phyloP scores from a whole-genome alignment of 208 protist genomes.

The Borovskyia barvae region DNA sequence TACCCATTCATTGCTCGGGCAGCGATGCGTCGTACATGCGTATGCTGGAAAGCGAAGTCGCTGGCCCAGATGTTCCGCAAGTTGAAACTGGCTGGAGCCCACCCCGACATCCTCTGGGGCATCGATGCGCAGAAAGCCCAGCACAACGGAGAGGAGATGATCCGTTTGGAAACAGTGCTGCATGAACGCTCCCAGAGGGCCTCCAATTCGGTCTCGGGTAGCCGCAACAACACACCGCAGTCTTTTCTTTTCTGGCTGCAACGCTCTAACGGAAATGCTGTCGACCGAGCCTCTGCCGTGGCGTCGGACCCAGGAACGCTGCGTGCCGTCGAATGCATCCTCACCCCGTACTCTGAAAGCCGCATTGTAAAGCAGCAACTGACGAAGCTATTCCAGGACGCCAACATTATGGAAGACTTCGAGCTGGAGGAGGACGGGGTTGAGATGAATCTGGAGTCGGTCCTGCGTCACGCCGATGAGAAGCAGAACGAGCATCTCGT shows the following conservation, averaged over 20 bases:
- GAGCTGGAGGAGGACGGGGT: constrained; percentile 39
- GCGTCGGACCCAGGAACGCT: constrained; percentile 10
- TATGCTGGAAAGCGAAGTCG: constrained; percentile 46
- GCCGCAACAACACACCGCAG: constrained; percentile 30
- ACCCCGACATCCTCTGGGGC: constrained; percentile 81
- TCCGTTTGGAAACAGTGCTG: constrained; percentile 78
- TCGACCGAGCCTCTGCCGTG: not conserved
- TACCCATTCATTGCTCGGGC: too few relatives aligned
- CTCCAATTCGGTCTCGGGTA: not conserved
- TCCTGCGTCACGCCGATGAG: constrained; percentile 66
- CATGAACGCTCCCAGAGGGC: constrained; percentile 37
- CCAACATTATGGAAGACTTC: constrained; percentile 72
- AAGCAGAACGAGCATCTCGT: constrained; percentile 66
- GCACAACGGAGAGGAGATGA: constrained; percentile 88
- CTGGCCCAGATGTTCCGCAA: constrained; percentile 83
- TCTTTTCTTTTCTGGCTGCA: constrained; percentile 73
- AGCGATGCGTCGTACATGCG: constrained; percentile 7
- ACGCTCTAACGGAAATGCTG: not conserved
- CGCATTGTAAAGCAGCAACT: constrained; percentile 69
- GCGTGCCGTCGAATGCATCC: constrained; percentile 44
- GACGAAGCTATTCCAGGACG: constrained; percentile 53
- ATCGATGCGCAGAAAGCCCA: constrained; percentile 85
- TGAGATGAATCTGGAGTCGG: constrained; percentile 62
- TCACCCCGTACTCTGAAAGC: constrained; percentile 48
- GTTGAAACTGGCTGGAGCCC: constrained; percentile 80